phyloP scores from a whole-genome alignment of 2,329 filamentous ascomycete genomes.

The Byssoonygena ceratinophila region DNA sequence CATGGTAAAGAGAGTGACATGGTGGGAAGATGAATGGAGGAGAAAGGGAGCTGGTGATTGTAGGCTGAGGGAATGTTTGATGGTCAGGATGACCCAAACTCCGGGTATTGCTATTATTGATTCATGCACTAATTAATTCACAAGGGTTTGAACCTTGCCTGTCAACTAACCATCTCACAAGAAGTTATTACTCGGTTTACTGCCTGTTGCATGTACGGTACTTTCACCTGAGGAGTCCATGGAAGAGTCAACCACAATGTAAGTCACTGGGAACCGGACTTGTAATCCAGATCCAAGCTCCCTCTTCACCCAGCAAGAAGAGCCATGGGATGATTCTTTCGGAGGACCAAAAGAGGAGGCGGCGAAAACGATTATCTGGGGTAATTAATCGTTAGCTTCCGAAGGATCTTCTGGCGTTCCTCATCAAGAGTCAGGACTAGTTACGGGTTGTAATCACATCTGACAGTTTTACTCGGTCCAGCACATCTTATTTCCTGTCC shows the following conservation, averaged over 20 bases:
- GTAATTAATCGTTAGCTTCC: constrained; percentile 8
- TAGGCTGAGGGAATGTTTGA: constrained; percentile 16
- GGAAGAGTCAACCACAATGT: no score
- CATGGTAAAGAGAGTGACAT: constrained; percentile 7
- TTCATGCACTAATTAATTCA: constrained; percentile 6
- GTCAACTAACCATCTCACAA: neutral
- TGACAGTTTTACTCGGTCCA: neutral
- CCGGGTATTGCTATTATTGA: constrained; percentile 12
- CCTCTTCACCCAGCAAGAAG: no score
- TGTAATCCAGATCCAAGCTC: no score
- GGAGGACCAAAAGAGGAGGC: constrained; percentile 1
- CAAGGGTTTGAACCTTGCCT: constrained; percentile 7
- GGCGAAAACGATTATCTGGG: neutral
- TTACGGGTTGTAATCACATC: neutral
- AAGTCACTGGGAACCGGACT: no score
- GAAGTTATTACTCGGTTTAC: neutral
- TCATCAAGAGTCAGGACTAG: neutral
- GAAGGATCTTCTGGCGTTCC: constrained; percentile 9
- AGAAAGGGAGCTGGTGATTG: constrained; percentile 5
- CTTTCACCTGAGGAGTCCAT: no score
- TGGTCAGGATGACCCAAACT: constrained; percentile 15
- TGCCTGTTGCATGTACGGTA: neutral
- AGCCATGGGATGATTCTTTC: no score
- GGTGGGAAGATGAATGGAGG: constrained; percentile 15
- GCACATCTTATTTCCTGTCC: no score